phyloP scores from a whole-genome alignment of 148 eudicot species.

The Persicaria tinctoria region DNA sequence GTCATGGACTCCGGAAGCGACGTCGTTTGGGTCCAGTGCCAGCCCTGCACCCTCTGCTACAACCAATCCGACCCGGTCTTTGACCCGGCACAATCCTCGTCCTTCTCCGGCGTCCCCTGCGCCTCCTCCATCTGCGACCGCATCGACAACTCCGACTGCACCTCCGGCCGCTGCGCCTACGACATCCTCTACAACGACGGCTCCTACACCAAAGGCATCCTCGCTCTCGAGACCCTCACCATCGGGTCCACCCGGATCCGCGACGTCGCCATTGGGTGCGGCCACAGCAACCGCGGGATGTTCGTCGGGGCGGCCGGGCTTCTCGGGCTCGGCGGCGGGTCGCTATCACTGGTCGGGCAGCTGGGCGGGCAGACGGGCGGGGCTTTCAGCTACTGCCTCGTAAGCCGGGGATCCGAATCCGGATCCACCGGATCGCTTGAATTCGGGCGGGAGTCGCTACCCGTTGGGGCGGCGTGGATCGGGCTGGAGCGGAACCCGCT shows the following conservation, averaged over 20 bases:
- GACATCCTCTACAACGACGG: conserved; percentile 78
- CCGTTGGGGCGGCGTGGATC: conserved; percentile 89
- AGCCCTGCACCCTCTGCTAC: conserved; percentile 73
- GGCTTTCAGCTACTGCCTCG: conserved; percentile 68
- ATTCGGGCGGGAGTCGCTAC: conserved; percentile 62
- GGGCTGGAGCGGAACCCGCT: conserved; percentile 48
- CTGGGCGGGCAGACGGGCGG: conserved; percentile 80
- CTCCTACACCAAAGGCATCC: conserved; percentile 73
- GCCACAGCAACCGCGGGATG: conserved; percentile 80
- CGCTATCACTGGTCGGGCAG: conserved; percentile 82
- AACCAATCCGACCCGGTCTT: conserved; percentile 88
- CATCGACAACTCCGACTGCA: conserved; percentile 49
- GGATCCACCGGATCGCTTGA: conserved; percentile 62
- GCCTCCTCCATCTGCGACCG: conserved; percentile 48
- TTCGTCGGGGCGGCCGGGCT: conserved; percentile 86
- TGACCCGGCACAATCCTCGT: conserved; percentile 67
- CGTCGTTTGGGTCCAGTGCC: conserved; percentile 89
- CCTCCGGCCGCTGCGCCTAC: conserved; percentile 55
- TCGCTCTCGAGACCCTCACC: conserved; percentile 74
- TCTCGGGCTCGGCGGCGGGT: conserved; percentile 75
- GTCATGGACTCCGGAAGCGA: conserved; percentile 88
- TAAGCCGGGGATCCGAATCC: conserved; percentile 48
- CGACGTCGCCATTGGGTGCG: conserved; percentile 83
- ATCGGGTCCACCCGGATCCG: conserved; percentile 40
- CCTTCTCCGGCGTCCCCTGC: conserved; percentile 58